Evolutionary conservation across 768 basidiomycete genomes (phyloP), one percentile per base, ranked within the genome.

Genomic region (Cantharellus anzutake): DNA sequence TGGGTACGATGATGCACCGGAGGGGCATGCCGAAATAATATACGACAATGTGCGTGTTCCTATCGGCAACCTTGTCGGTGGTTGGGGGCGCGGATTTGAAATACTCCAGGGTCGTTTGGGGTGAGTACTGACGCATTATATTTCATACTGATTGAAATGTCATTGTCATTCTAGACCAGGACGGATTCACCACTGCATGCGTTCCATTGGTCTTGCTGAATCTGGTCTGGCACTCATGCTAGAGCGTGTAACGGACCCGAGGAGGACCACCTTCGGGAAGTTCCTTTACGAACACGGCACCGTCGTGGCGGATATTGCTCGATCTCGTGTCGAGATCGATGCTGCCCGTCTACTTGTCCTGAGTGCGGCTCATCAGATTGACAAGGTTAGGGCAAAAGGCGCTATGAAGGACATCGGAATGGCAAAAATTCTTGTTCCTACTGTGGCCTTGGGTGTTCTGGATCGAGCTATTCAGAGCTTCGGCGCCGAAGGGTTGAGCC

Each of bases 181-280:
- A n/a, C 84, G 92, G 59, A 86, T 94, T 65, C 92, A 94, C 67
- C 89, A 93, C 68, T 96, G 94, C 75, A 99, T 99, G 96, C 82
- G 96, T 42, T 86, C 89, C 4, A 88, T 99, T 60, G 96, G 96
- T 29, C 78, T 78, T 29, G 96, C 96, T 1, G 80, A 84, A 62
- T 76, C 79, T 34, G 85, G 94, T 2, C 73, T 98, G 60, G 89
- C 96, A 66, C 71, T 86, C 56, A 82, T 97, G 80, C 76, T 99
- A 51, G 79, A 83, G 65, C 81, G 96, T 4, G 90, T 93, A 34
- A 94, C 93, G n/a, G 90, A 98, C 68, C 85, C 92, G 2, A 70
- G 72, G 14, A 80, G 89, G 65, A 91, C 88, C 73, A 97, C 94
- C 0, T 99, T 99, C 67, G 94, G 91, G 37, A 97, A 94, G 71